Conservation (phyloP, 352 stramenopile genomes). For the Globisporangium canariense region DNA sequence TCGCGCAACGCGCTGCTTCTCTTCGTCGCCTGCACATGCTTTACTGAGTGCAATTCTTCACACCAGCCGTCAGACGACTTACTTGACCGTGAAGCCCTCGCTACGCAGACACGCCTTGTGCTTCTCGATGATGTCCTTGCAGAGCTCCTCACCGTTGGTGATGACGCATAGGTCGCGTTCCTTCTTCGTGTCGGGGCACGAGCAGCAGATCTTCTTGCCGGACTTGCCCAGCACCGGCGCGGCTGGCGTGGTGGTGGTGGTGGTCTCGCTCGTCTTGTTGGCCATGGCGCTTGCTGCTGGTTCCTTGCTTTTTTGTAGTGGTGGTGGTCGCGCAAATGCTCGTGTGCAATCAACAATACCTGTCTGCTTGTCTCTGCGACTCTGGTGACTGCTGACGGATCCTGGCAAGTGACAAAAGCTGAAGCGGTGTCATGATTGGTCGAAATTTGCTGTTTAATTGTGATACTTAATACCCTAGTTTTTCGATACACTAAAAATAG, state of each 20-base stretch:
- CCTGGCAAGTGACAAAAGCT: not conserved
- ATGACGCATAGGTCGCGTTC: conserved; percentile 91
- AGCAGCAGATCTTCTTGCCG: conserved; percentile 98
- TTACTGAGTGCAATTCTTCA: not conserved
- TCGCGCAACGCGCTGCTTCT: not conserved
- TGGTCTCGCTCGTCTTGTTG: conserved; percentile 35
- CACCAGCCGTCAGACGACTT: conserved; percentile 15
- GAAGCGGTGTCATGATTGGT: conserved; percentile 2
- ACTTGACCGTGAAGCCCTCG: conserved; percentile 96
- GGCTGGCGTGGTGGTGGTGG: conserved; percentile 21
- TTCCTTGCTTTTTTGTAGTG: not conserved
- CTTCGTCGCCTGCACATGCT: not conserved
- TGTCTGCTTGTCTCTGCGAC: conserved; percentile 15
- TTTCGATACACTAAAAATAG: not conserved
- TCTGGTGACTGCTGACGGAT: not conserved
- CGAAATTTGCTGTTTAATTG: not conserved
- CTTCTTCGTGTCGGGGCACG: conserved; percentile 96
- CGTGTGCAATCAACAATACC: not conserved
- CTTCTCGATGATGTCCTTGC: conserved; percentile 94
- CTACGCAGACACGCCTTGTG: conserved; percentile 96
- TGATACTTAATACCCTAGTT: not conserved
- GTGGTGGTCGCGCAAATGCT: not conserved
- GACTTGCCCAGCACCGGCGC: conserved; percentile 87
- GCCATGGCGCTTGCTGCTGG: conserved; percentile 27
- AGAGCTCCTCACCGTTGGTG: conserved; percentile 89